phyloP scores from a whole-genome alignment of 768 basidiomycete genomes.

The Cystoderma amianthinum region DNA sequence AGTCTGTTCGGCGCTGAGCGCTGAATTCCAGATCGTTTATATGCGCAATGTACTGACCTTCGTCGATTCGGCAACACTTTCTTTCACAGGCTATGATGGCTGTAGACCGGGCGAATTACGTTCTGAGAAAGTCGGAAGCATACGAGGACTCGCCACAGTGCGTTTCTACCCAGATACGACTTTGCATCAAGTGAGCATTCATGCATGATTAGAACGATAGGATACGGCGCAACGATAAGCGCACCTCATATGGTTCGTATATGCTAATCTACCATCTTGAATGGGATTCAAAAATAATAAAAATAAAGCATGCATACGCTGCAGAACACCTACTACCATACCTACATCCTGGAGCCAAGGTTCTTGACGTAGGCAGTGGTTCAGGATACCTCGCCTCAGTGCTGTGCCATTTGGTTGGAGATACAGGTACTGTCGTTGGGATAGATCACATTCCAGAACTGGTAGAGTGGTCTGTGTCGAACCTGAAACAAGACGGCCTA shows the following conservation, averaged over 20 bases:
- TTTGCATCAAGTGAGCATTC: too few species aligned
- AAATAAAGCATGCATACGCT: slow-evolving; percentile 79
- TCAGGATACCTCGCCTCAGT: slow-evolving; percentile 86
- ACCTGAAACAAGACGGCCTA: slow-evolving; percentile 64
- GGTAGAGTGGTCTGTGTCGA: slow-evolving; percentile 59
- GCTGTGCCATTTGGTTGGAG: slow-evolving; percentile 62
- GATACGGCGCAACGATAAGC: slow-evolving; percentile 86
- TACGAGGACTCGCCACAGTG: slow-evolving; percentile 77
- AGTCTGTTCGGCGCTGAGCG: slow-evolving; percentile 10
- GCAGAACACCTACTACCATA: slow-evolving; percentile 69
- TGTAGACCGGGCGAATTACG: slow-evolving; percentile 70
- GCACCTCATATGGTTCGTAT: slow-evolving; percentile 96
- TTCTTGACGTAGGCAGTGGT: slow-evolving; percentile 88
- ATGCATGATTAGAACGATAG: slow-evolving; percentile 72
- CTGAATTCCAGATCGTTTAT: neutral
- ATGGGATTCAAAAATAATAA: too few species aligned
- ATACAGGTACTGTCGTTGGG: slow-evolving; percentile 64
- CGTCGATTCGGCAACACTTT: too few species aligned
- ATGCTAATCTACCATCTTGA: too few species aligned
- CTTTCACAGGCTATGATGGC: slow-evolving; percentile 69
- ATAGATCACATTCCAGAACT: slow-evolving; percentile 88
- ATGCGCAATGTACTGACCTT: neutral
- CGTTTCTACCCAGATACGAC: too few species aligned
- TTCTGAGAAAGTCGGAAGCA: slow-evolving; percentile 39
- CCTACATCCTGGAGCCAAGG: slow-evolving; percentile 60